A percentile compares a stretch with the other conserved stretches of the same genome.
phyloP scores from a whole-genome alignment of 2,329 filamentous ascomycete genomes.

The Pseudophaeomoniella oleicola region DNA sequence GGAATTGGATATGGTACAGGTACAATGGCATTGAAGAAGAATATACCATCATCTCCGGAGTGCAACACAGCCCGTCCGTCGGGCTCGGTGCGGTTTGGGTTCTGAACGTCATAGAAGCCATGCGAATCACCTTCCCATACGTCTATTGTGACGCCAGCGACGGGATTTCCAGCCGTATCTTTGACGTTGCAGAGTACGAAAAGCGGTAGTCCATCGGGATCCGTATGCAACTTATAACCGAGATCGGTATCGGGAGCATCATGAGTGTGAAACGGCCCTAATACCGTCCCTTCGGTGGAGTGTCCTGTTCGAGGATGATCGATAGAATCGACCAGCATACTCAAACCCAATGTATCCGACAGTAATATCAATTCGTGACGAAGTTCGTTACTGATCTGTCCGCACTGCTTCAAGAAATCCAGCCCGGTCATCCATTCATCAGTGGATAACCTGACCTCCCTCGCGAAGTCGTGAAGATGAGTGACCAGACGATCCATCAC shows the following conservation, averaged over 20 bases:
- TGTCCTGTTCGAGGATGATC: constrained; percentile 4
- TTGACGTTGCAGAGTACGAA: constrained; percentile 4
- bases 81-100: constrained; percentile 5
- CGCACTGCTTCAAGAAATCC: constrained; percentile 5
- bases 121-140: constrained; percentile 7
- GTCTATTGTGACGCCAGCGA: constrained; percentile 3
- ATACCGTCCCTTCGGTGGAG: constrained; percentile 5
- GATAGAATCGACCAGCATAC: constrained; percentile 6
- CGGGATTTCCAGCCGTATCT: constrained; percentile 4
- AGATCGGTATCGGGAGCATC: constrained; percentile 4
- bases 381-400: constrained; percentile 5
- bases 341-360: constrained; percentile 6
- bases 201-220: constrained; percentile 5
- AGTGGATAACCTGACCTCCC: constrained; percentile 5
- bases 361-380: constrained; percentile 6
- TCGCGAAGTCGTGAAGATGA: constrained; percentile 5
- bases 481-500: constrained; percentile 1
- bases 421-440: constrained; percentile 6
- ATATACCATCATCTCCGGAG: constrained; percentile 4
- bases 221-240: constrained; percentile 5
- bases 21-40: constrained; percentile 4
- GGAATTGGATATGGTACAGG: constrained; percentile 6
- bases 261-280: constrained; percentile 7
- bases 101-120: constrained; percentile 7
- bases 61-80: constrained; percentile 6